Evolutionary conservation across 129 eudicot genomes (phyloP).

Genomic region (Rutidosis leptorrhynchoides): DNA sequence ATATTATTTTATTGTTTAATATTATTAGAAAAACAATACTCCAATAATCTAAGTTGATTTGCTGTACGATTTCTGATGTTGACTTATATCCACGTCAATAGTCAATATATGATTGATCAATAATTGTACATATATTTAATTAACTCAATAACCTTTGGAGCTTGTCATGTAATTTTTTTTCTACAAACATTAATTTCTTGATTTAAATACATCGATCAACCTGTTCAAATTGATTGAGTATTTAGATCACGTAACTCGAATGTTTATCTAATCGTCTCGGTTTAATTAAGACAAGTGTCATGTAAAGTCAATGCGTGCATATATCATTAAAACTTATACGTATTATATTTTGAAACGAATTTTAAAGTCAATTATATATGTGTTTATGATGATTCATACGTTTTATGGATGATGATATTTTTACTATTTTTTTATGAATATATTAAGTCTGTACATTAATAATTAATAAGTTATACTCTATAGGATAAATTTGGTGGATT

Average conservation of each 20-base stretch:
- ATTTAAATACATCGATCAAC: not conserved
- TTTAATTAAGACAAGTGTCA: not conserved
- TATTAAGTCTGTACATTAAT: too few species aligned
- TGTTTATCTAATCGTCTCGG: not conserved
- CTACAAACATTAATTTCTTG: not conserved
- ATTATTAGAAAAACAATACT: not conserved
- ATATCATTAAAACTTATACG: not conserved
- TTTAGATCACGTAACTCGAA: not conserved
- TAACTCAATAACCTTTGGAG: not conserved
- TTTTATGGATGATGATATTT: not conserved
- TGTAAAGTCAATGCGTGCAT: not conserved
- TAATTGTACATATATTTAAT: not conserved
- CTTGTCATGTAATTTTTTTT: conserved; percentile 7
- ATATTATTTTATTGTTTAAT: too few species aligned
- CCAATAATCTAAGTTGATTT: not conserved
- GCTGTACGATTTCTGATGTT: not conserved
- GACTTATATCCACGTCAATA: conserved; percentile 6
- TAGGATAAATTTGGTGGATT: not conserved
- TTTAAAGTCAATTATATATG: not conserved
- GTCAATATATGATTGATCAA: not conserved
- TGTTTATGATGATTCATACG: not conserved
- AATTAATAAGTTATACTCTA: too few species aligned
- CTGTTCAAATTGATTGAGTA: not conserved
- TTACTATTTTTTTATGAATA: too few species aligned
- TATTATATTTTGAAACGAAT: not conserved